Evolutionary conservation across 2,329 filamentous ascomycete species (phyloP), one percentile per base, ranked within the genome.

Genomic region (Xylariaceae sp.): DNA sequence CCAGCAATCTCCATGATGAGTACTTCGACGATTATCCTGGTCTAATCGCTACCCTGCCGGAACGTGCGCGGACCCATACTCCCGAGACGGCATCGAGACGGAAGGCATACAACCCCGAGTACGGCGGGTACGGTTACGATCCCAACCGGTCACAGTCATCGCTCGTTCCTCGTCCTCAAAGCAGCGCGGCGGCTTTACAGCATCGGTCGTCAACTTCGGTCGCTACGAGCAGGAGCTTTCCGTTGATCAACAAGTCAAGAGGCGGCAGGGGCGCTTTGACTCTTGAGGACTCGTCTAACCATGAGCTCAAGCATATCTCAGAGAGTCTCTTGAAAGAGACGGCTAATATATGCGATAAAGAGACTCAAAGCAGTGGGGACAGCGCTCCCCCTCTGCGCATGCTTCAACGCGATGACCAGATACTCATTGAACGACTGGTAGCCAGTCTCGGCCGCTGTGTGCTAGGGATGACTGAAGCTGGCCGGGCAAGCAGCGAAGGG

Each of bases 171-270:
- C 67, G 70, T 5, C 69, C 71, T 8, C 53, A 64, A 35, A 69
- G 64, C 33, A 63, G 61, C 29, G 62, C 60, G 12, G 61, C 63
- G 2, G 54, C 59, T 2, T 58, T 60, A 15, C 58, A 64, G 38
- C 74, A 79, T 50, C 73, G 74, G 2, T 73, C 76, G 3, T 77
- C 75, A 0, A 72, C 73, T 31, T 81, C 76, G 0, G 69, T 65
- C 0, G 74, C 74, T 12, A 81, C 78, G 1, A 74, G 70, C 35
- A 67, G 78, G 49, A 81, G 75, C 54, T 82, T 82, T 46, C 78
- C 78, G 1, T 64, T 82, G 4, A 69, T 81, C 29, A 74, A 71
- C 50, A 75, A 68, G 50, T 53, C 67, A 12, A 71, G 66, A 45
- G 55, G 64, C 7, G 67, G 63, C 34, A 67, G 62, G 21, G 71